These are phyloP conservation scores for Boletus rubescentipes DNA, from an alignment of 768 basidiomycete genomes.

Conservation along the genomic window DNA sequence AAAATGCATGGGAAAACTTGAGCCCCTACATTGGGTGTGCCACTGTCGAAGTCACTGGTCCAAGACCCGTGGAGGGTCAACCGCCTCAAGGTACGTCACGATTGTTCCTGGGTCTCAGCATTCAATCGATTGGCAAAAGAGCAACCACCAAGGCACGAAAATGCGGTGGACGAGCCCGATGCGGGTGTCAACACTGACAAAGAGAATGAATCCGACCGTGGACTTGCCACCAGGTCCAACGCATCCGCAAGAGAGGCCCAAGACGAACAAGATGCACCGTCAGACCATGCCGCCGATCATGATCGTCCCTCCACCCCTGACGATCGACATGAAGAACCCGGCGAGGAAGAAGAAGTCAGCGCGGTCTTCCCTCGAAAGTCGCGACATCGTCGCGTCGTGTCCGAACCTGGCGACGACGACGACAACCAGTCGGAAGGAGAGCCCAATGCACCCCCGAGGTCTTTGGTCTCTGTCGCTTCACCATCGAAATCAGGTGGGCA, in stretches of 20 bases:
- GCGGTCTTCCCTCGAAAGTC: not conserved
- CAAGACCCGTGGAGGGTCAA: not conserved
- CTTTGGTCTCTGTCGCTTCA: not conserved
- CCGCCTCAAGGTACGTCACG: not conserved
- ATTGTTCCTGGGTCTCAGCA: not conserved
- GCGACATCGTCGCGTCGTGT: constrained; percentile 6
- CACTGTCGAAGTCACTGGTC: constrained; percentile 7
- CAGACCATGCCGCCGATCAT: constrained; percentile 5
- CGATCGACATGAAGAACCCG: not conserved
- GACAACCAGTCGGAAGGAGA: constrained; percentile 5
- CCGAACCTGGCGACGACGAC: constrained; percentile 5
- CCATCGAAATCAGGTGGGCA: constrained; percentile 5
- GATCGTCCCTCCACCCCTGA: not conserved
- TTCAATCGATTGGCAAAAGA: not conserved
- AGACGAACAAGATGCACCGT: not conserved
- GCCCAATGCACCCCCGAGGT: not conserved
- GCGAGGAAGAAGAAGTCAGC: constrained; percentile 7
- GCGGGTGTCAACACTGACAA: not conserved
- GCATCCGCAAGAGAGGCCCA: not conserved
- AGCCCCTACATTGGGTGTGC: constrained; percentile 25
- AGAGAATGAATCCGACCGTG: not conserved
- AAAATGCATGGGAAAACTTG: constrained; percentile 18
- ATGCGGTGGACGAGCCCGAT: not conserved
- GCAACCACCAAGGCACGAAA: not conserved
- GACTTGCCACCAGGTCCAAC: too few species aligned